These are phyloP conservation scores for Luffa acutangula DNA, from an alignment of 306 rosid genomes.

Conservation along the genomic window DNA sequence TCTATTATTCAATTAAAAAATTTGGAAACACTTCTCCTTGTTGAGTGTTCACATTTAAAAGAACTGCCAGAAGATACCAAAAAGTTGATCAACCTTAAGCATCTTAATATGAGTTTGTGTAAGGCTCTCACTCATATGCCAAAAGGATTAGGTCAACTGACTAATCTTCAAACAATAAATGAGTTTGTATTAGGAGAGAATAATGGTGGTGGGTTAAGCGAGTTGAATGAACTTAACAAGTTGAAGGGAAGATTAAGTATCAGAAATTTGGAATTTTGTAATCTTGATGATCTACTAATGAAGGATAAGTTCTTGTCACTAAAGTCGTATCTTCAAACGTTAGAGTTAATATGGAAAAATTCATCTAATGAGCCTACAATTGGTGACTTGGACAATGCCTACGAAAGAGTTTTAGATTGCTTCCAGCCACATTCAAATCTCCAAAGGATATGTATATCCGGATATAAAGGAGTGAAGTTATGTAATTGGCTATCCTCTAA, in stretches of 20 bases:
- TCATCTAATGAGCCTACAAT: no score
- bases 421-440: no score
- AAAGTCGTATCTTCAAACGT: no score
- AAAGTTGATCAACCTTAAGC: not conserved
- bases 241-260: not conserved
- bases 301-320: not conserved
- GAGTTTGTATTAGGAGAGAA: not conserved
- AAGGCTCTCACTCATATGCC: not conserved
- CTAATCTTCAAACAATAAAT: not conserved
- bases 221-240: not conserved
- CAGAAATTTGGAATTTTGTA: not conserved
- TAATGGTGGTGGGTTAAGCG: not conserved
- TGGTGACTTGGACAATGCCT: no score
- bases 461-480: no score
- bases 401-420: no score
- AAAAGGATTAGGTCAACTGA: not conserved
- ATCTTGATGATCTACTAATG: not conserved
- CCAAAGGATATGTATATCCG: no score
- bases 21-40: not conserved
- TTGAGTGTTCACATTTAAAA: fast-evolving
- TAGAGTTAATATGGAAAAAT: no score
- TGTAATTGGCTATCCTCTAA: no score
- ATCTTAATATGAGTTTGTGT: not conserved
- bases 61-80: not conserved
- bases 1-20: not conserved